Conservation (phyloP, 257 asterid species). For the Capsicum baccatum region DNA sequence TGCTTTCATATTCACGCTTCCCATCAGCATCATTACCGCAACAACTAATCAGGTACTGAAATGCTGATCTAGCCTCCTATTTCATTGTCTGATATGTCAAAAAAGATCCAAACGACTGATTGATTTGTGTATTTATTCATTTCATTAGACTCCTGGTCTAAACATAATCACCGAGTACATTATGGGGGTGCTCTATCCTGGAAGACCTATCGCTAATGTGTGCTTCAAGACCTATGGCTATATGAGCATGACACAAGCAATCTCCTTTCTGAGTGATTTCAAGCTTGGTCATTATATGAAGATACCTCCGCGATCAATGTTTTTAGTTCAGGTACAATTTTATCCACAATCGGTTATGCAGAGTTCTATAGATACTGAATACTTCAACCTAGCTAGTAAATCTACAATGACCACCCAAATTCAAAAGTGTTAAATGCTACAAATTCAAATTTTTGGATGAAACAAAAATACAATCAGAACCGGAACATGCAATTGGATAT, state of each 20-base stretch:
- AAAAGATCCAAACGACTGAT: background rate
- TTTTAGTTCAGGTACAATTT: constrained; percentile 72
- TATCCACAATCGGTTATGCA: background rate
- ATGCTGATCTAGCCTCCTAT: background rate
- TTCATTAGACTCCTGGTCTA: constrained; percentile 64
- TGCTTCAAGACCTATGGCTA: constrained; percentile 77
- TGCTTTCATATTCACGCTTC: constrained; percentile 66
- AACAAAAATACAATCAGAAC: constrained; percentile 22
- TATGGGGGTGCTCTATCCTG: constrained; percentile 77
- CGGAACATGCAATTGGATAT: background rate
- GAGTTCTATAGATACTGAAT: background rate
- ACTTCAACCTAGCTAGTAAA: constrained; percentile 1
- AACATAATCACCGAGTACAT: constrained; percentile 70
- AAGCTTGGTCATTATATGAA: constrained; percentile 90
- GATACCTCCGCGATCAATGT: constrained; percentile 87
- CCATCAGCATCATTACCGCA: constrained; percentile 76
- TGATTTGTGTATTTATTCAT: background rate
- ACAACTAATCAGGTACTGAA: constrained; percentile 74
- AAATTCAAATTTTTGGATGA: background rate
- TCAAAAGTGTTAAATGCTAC: background rate
- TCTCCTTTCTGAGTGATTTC: constrained; percentile 76
- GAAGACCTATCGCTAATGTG: constrained; percentile 77
- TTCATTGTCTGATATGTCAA: background rate
- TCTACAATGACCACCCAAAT: background rate
- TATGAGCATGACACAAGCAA: constrained; percentile 80